Evolutionary conservation across 331 rosid genomes (phyloP).

Genomic region (Erythrophleum ivorense): DNA sequence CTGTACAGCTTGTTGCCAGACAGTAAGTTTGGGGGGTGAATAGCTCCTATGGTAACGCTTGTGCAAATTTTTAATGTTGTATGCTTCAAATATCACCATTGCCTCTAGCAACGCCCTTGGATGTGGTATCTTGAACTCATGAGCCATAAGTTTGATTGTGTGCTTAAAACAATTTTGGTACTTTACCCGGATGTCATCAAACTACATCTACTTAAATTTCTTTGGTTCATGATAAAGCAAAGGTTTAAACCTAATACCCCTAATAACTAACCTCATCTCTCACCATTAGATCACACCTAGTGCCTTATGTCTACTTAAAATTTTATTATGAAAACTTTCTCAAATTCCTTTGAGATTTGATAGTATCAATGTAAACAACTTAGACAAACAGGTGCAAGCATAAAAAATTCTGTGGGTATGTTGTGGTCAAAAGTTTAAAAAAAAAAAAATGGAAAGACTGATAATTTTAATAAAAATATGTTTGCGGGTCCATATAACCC

Average conservation of each 20-base stretch:
- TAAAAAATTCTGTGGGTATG: neutral
- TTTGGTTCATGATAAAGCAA: neutral
- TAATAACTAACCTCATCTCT: neutral
- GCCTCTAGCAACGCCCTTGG: neutral
- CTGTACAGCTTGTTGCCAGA: conserved; percentile 73
- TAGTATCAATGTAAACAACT: neutral
- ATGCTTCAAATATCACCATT: neutral
- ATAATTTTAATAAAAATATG: neutral
- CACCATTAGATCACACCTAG: neutral
- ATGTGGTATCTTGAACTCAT: neutral
- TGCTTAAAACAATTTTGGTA: neutral
- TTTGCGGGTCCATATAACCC: neutral
- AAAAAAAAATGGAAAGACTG: neutral
- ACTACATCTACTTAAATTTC: neutral
- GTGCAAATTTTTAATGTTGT: neutral
- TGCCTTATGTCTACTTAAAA: neutral
- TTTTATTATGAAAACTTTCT: neutral
- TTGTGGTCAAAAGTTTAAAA: neutral
- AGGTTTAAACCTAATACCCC: neutral
- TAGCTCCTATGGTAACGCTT: neutral
- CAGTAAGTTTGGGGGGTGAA: conserved; percentile 45
- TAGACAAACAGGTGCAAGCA: neutral
- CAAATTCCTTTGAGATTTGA: neutral
- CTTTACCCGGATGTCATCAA: neutral
- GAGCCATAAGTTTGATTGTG: neutral